A percentile compares a stretch with the other conserved stretches of the same genome.
Conservation (phyloP, 352 stramenopile genomes). For the Thalassiosira livingstoniorum region DNA sequence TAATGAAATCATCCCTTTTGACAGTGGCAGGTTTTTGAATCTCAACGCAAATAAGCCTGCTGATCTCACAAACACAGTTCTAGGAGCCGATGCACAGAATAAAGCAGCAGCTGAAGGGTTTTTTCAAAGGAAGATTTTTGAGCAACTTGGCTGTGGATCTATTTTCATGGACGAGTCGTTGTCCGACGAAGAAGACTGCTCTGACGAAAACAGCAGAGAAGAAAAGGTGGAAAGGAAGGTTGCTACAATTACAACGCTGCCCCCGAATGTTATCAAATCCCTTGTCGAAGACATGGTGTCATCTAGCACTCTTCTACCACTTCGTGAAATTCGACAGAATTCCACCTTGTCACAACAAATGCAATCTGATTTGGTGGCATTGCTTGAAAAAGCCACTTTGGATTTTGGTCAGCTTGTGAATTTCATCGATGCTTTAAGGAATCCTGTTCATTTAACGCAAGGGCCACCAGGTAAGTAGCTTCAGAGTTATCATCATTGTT, state of each 20-base stretch:
- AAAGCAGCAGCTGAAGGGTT: conserved; percentile 32
- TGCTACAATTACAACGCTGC: conserved; percentile 29
- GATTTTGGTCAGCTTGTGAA: conserved; percentile 54
- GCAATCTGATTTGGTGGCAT: conserved; percentile 56
- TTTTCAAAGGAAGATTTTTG: conserved; percentile 32
- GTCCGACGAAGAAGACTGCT: conserved; percentile 2
- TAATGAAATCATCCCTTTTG: conserved; percentile 86
- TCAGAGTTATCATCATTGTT: not conserved
- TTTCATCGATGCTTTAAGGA: conserved; percentile 56
- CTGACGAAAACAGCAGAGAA: conserved; percentile 9
- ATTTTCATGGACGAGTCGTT: conserved; percentile 4
- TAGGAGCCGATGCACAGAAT: conserved; percentile 45
- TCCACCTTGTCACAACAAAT: conserved; percentile 62
- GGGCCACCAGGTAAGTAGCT: conserved; percentile 15
- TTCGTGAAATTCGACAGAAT: conserved; percentile 88
- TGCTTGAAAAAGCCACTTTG: conserved; percentile 80
- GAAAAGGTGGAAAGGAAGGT: conserved; percentile 8
- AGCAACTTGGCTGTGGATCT: conserved; percentile 19
- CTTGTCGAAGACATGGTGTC: conserved; percentile 81
- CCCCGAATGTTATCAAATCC: conserved; percentile 31
- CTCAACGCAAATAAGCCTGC: conserved; percentile 55
- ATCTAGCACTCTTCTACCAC: conserved; percentile 84
- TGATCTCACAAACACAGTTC: conserved; percentile 37
- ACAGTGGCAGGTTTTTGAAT: conserved; percentile 87
- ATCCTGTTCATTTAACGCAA: conserved; percentile 55